These are phyloP conservation scores for Colletotrichum theobromicola DNA, from an alignment of 2,329 filamentous ascomycete species.

Conservation along the genomic window DNA sequence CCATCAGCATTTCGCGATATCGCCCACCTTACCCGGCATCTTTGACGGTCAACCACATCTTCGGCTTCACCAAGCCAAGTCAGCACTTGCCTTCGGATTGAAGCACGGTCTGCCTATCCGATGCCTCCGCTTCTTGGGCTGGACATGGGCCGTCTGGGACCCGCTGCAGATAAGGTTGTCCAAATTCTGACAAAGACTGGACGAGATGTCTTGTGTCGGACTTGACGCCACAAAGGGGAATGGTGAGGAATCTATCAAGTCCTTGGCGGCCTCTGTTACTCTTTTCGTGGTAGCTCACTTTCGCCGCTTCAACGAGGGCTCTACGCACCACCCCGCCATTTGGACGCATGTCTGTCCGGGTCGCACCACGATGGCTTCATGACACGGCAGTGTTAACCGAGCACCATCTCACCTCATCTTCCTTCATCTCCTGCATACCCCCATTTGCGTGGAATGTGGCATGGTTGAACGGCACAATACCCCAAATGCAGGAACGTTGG, in stretches of 20 bases:
- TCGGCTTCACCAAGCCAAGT: background rate
- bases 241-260: background rate
- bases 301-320: no score
- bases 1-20: background rate
- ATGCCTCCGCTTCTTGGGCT: background rate
- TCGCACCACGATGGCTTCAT: conserved; percentile 16
- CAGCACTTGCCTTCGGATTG: background rate
- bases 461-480: background rate
- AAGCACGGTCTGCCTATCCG: background rate
- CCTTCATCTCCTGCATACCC: background rate
- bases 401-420: background rate
- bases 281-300: no score
- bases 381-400: background rate
- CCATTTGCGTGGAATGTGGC: background rate
- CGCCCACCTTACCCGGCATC: background rate
- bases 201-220: background rate
- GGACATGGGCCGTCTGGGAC: background rate
- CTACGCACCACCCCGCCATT: no score
- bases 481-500: conserved; percentile 9
- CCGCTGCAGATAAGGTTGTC: conserved; percentile 13
- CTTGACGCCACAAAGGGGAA: background rate
- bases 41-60: background rate
- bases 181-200: conserved; percentile 2
- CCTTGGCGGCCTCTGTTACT: background rate
- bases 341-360: background rate